phyloP scores from a whole-genome alignment of 345 rosid species.

The Linum lewisii region DNA sequence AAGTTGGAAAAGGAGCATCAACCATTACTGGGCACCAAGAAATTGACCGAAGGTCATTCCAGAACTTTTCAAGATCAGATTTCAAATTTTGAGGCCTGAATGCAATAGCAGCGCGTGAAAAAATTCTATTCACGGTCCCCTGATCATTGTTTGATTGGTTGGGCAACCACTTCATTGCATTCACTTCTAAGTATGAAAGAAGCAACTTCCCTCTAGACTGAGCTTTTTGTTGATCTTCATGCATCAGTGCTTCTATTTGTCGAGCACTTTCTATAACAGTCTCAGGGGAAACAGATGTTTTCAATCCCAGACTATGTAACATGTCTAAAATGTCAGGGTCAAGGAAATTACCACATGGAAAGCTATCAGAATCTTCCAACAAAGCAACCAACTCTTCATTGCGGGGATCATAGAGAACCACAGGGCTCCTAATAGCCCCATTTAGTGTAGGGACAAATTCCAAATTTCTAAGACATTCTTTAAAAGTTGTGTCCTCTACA shows the following conservation, averaged over 20 bases:
- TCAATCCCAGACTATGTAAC: conserved; percentile 81
- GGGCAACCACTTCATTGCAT: conserved; percentile 84
- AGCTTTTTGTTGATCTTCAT: conserved; percentile 60
- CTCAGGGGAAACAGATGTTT: conserved; percentile 70
- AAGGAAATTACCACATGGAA: conserved; percentile 61
- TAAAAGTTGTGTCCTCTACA: conserved; percentile 56
- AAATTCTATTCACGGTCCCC: conserved; percentile 55
- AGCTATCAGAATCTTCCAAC: conserved; percentile 69
- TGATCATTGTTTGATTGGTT: conserved; percentile 51
- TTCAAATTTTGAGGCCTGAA: conserved; percentile 67
- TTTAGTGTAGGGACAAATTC: conserved; percentile 71
- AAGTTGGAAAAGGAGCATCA: conserved; percentile 62
- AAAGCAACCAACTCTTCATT: conserved; percentile 74
- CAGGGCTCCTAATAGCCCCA: conserved; percentile 57
- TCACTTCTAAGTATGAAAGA: conserved; percentile 79
- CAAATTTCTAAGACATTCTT: conserved; percentile 57
- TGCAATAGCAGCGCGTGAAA: conserved; percentile 82
- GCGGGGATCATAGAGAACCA: conserved; percentile 76
- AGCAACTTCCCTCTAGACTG: conserved; percentile 67
- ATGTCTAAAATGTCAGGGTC: conserved; percentile 63
- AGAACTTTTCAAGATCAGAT: conserved; percentile 71
- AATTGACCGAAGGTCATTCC: conserved; percentile 76
- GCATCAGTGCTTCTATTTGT: conserved; percentile 60
- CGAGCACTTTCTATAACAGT: conserved; percentile 73
- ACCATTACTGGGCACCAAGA: conserved; percentile 96